Evolutionary conservation across 2,329 filamentous ascomycete species (phyloP), one percentile per base, ranked within the genome.

Genomic region (Orbilia blumenaviensis): DNA sequence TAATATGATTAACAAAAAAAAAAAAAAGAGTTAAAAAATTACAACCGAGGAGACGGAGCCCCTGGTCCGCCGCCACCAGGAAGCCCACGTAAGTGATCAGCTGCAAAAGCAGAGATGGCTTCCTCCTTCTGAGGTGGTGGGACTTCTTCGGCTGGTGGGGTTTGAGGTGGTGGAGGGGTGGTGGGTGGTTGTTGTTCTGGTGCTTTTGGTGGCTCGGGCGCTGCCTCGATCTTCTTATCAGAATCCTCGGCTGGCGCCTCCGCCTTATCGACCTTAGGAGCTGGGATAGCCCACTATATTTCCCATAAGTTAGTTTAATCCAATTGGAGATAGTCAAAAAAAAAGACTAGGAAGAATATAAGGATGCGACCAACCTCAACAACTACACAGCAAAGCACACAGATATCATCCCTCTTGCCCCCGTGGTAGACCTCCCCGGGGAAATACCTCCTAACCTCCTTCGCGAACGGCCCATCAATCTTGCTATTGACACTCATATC

Each of bases 381-480:
- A 0, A 92, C 92, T 29, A 97, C 85, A 32, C 90, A 89, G 12
- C 94, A 90, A 60, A 99, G 86, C 3, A 93, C 93, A 80, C 93
- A 94, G 73, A 99, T 97, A 83, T 99, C 95, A 82, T 99, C 95
- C 18, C 96, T 88, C 83, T 99, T 99, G 62, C 95, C 95, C 71
- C 95, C 95, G 72, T 89, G 89, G 89, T 92, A 99, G 72, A 89
- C 88, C 83, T 98, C 94, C 38, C 90, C 86, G 0, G 95, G 94
- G 80, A 92, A 96, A 81, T 92, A 90, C 81, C 90, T 92, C 82
- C 95, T 92, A 18, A 97, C 93, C 83, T 97, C 93, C 83, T 92
- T 97, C 42, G 95, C 93, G 83, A 99, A 99, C 0, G 95, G 95
- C 0, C 94, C 93, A 82, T 98, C 92, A 62, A 92, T 85, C 80